Evolutionary conservation across 345 rosid species (phyloP), one percentile per base, ranked within the genome.

Genomic region (Aegle marmelos): DNA sequence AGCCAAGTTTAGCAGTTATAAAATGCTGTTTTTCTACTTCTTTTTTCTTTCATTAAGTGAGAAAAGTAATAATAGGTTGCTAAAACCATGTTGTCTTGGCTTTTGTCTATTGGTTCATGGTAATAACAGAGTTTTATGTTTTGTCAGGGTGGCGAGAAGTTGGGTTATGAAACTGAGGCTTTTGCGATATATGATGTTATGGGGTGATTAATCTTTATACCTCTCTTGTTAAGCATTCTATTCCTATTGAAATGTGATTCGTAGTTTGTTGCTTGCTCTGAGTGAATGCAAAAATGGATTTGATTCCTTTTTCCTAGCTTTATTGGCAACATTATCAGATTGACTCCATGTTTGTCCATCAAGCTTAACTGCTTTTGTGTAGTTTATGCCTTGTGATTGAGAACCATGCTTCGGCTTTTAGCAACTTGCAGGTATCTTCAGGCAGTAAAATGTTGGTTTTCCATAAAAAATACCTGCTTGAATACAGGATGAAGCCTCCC

Each of bases 91-190:
- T 7, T 74, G 16, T 37, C 56, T 41, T 22, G n/a, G 37, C 41
- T 74, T 28, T 28, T 17, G 9, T 19, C 16, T 4, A 33, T 30
- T 37, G 10, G 9, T 53, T 34, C 57, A 54, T 60, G 60, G 41
- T 69, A 5, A 24, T 72, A 31, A 71, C 75, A 63, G 2, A 36
- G 22, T 58, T 72, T 75, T 84, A 73, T 60, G 27, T 72, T 74
- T 82, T 84, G 73, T 70, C 89, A 89, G 91, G 89, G 85, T 30
- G 86, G 87, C 1, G 83, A 81, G 82, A 92, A 92, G 88, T 78
- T 92, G 90, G 93, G 97, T 75, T 90, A 93, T 83, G 98, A 95
- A 83, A 87, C 93, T 13, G 97, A 93, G 85, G 99, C 98, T 74
- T 88, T 95, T 74, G 98, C 98, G 33, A 83, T 95, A 75, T 90